A percentile compares a stretch with the other conserved stretches of the same genome.
phyloP scores from a whole-genome alignment of 805 yeast species.

The Candida nanaspora region DNA sequence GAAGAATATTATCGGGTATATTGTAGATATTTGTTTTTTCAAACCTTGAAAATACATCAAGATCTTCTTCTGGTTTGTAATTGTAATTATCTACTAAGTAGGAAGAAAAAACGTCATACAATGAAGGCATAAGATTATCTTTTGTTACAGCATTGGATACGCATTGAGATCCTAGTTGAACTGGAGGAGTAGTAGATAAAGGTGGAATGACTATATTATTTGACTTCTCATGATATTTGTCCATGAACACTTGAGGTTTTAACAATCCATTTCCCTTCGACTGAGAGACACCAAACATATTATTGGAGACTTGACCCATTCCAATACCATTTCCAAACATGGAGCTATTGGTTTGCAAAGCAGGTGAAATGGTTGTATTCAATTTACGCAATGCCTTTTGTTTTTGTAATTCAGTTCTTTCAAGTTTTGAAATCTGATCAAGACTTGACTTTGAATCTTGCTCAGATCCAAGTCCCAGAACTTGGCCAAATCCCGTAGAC shows the following conservation, averaged over 20 bases:
- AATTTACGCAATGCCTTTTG: slow-evolving; percentile 18
- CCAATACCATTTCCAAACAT: background rate
- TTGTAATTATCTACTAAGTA: slow-evolving; percentile 66
- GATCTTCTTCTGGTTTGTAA: slow-evolving; percentile 34
- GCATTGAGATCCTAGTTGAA: slow-evolving; percentile 56
- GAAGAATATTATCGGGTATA: slow-evolving; percentile 76
- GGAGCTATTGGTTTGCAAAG: background rate
- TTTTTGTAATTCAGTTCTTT: slow-evolving; percentile 18
- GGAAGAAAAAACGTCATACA: slow-evolving; percentile 47
- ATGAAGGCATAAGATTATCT: slow-evolving; percentile 53
- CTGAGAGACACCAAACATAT: background rate
- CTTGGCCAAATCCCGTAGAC: slow-evolving; percentile 24
- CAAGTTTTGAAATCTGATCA: slow-evolving; percentile 11
- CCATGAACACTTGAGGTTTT: slow-evolving; percentile 11
- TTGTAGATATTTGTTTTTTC: slow-evolving; percentile 60
- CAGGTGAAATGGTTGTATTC: background rate
- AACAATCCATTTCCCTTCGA: slow-evolving; percentile 9
- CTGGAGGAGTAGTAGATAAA: slow-evolving; percentile 42
- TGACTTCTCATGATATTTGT: slow-evolving; percentile 9
- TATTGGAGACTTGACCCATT: background rate
- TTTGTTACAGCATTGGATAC: slow-evolving; percentile 49
- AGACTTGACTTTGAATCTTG: background rate
- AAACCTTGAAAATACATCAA: slow-evolving; percentile 63
- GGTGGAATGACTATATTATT: slow-evolving; percentile 34
- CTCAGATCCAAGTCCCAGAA: slow-evolving; percentile 5